Base-by-base conservation (phyloP, 768 basidiomycete genomes). In the Rhizopogon salebrosus region DNA sequence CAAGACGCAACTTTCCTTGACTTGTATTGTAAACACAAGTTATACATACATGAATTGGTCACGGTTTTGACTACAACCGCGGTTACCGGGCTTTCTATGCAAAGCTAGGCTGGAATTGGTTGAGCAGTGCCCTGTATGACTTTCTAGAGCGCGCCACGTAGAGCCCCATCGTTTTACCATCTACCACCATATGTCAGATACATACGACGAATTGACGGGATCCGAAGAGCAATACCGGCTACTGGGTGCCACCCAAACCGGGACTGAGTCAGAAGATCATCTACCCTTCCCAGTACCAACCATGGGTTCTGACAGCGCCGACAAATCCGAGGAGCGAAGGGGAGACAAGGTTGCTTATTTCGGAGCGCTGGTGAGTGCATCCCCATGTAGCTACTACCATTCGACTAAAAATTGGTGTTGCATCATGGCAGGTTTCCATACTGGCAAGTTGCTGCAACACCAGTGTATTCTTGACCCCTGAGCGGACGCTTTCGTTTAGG, bases 301-400 rank as follows among this genome's bases (percentile, higher is more conserved):
- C 4, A 55, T 70, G 72, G 49, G 51, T n/a, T 56, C 62, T 10
- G 64, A 65, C 54, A 60, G 38, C 48, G 1, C 55, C 20, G 20
- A 60, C 22, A 78, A 61, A 42, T 60, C 60, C 34, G 77, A 80
- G 56, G 65, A 63, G 0, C 69, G 78, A 31, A 24, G 41, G 22
- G 71, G 75, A 0, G 79, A 80, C 54, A 38, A 27, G 1, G 22
- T 64, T 9, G 75, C 77, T 0, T 58, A 58, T 18, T 54, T 63
- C 41, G 51, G 63, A 43, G 69, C 74, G 26, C 58, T 72, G 51
- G 79, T 80, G 23, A 24, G 76, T 64, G n/a, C 29, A 31, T 36
- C 14, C 31, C 24, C 9, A n/a, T 52, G 24, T 4, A 1, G 0
- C 18, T 1, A 27, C 40, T 27, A 1, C 24, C 6, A 41, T 36